Conservation (phyloP, 192 early-diverging fungal species). For the Irineochytrium annulatum region DNA sequence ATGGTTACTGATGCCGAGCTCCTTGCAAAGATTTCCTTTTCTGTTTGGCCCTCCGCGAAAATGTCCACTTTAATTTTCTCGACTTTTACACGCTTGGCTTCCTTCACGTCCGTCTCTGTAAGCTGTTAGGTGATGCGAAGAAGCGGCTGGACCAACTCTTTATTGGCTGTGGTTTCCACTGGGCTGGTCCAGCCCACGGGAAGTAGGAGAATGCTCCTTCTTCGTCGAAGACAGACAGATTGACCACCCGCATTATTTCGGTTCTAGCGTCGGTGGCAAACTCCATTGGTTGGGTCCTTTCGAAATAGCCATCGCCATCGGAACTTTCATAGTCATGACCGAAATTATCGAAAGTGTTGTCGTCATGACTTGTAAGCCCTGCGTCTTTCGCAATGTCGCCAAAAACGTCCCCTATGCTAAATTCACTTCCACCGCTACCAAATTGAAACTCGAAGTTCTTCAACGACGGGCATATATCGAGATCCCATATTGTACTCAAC, state of each 20-base stretch:
- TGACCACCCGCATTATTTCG: too few species aligned
- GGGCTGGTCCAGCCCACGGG: conserved; percentile 92
- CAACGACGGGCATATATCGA: conserved; percentile 67
- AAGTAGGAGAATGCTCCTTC: conserved; percentile 82
- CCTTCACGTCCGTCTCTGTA: too few species aligned
- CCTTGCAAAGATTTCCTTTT: conserved; percentile 65
- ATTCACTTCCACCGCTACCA: too few species aligned
- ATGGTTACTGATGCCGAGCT: conserved; percentile 51
- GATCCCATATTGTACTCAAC: conserved; percentile 26
- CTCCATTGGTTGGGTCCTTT: conserved; percentile 27
- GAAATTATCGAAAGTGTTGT: conserved; percentile 7
- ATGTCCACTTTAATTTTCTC: conserved; percentile 20
- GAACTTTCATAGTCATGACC: conserved; percentile 28
- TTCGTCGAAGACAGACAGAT: too few species aligned
- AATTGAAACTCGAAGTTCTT: conserved; percentile 65
- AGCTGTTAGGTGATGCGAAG: too few species aligned
- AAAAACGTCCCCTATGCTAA: too few species aligned
- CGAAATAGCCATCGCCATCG: not conserved
- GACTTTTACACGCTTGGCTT: too few species aligned
- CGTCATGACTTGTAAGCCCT: conserved; percentile 27
- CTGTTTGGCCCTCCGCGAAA: not conserved
- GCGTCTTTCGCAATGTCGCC: conserved; percentile 9
- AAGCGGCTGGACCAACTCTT: too few species aligned
- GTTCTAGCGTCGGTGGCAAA: too few species aligned
- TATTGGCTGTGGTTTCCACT: conserved; percentile 64